Base-by-base conservation (phyloP, 163 green algal genomes). In the Coccomyxa subellipsoidea region DNA sequence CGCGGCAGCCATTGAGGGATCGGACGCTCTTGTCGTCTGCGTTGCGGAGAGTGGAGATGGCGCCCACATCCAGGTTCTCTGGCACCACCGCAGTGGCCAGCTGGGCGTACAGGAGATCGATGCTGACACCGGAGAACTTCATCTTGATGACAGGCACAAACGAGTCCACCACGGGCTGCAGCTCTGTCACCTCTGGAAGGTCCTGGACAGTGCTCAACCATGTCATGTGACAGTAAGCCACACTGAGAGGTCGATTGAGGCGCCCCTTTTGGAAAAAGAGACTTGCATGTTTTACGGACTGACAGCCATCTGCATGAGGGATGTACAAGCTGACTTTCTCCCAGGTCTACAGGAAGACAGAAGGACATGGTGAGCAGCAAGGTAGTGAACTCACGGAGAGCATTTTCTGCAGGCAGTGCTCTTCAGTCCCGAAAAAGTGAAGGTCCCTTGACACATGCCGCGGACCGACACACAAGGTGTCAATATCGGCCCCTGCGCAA, bases 121-220 rank as follows among this genome's bases (percentile, higher is more conserved):
- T 95, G 71, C 93, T 89, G 73, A 99, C 95, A 80, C 94, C 96
- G 18, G 81, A 84, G 76, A 98, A 97, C 92, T 96, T 94, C 78
- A 99, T 94, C 83, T 98, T 98, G 35, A 99, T 94, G 27, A 99
- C 96, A 0, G 97, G 97, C 82, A 99, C 97, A 82, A 95, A 96
- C 0, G 97, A 95, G 38, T 96, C 94, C 21, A 90, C 87, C 23
- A 99, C 97, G 4, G 95, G 84, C 2, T 93, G 86, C 69, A 99
- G 85, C 40, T 97, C 94, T 2, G 87, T 90, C 38, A 98, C 91
- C 53, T 94, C 93, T 0, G 89, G 89, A n/a, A 88, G 82, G 38
- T 91, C 79, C 85, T 92, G 84, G 72, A 87, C 73, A 54, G 12
- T 6, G n/a, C n/a, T n/a, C n/a, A n/a, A n/a, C n/a, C n/a, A n/a